Percentiles rank a stretch among this genome's conserved stretches.
Evolutionary conservation across 352 stramenopile genomes (phyloP).

Genomic region (Phytophthora constricta): DNA sequence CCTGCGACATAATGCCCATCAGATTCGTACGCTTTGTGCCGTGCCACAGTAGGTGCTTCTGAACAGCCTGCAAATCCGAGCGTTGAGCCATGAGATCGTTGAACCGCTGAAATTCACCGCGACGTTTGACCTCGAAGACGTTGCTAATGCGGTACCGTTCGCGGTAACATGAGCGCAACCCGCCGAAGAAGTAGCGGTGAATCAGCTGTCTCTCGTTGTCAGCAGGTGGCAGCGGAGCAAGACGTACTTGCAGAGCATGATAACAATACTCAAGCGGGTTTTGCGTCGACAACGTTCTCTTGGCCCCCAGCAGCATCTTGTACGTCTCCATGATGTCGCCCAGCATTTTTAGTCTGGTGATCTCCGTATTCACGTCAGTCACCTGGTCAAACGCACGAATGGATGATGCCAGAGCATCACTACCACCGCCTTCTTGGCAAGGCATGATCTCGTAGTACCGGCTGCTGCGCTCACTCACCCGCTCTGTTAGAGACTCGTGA

Average conservation of each 20-base stretch:
- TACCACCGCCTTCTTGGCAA: slow-evolving; percentile 57
- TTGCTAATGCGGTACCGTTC: slow-evolving; percentile 63
- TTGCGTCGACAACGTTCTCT: slow-evolving; percentile 26
- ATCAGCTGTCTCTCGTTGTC: slow-evolving; percentile 55
- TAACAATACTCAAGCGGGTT: slow-evolving; percentile 87
- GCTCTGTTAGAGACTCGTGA: slow-evolving; percentile 61
- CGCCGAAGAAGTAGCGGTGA: slow-evolving; percentile 69
- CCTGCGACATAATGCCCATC: slow-evolving; percentile 87
- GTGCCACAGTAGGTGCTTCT: slow-evolving; percentile 84
- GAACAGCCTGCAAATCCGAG: slow-evolving; percentile 40
- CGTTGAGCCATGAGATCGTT: slow-evolving; percentile 46
- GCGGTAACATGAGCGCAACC: slow-evolving; percentile 36
- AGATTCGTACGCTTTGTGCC: slow-evolving; percentile 85
- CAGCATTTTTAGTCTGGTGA: slow-evolving; percentile 63
- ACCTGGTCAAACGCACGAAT: slow-evolving; percentile 72
- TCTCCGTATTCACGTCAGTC: slow-evolving; percentile 67
- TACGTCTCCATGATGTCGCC: slow-evolving; percentile 80
- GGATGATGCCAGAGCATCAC: slow-evolving; percentile 51
- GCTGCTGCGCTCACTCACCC: slow-evolving; percentile 73
- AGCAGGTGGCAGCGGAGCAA: slow-evolving; percentile 38
- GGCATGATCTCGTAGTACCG: slow-evolving; percentile 87
- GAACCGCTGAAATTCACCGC: slow-evolving; percentile 63
- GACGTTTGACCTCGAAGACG: slow-evolving; percentile 68
- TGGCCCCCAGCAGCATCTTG: slow-evolving; percentile 78
- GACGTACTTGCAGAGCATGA: slow-evolving; percentile 69